Conservation (phyloP, 2,329 filamentous ascomycete genomes). For the Neopestalotiopsis rosae region DNA sequence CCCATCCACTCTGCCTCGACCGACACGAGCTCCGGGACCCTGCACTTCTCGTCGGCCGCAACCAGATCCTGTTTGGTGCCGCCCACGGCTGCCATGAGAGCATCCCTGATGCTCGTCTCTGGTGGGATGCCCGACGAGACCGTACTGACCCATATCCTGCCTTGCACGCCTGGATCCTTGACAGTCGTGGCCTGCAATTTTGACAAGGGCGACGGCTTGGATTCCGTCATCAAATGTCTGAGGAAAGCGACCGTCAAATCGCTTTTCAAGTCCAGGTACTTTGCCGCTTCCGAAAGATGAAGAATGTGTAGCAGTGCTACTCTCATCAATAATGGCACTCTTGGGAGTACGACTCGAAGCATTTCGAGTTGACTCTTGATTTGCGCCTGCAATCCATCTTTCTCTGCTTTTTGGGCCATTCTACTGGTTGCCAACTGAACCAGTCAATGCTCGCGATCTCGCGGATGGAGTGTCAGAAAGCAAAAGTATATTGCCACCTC, state of each 20-base stretch:
- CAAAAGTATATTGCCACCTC: neutral
- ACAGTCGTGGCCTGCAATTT: slow-evolving; percentile 59
- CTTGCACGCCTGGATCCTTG: slow-evolving; percentile 61
- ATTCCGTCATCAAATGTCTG: slow-evolving; percentile 64
- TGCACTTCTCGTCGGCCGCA: slow-evolving; percentile 33
- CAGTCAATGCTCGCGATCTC: neutral
- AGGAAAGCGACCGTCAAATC: slow-evolving; percentile 75
- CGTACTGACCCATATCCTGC: slow-evolving; percentile 80
- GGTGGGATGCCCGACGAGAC: slow-evolving; percentile 67
- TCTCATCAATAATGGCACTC: slow-evolving; percentile 66
- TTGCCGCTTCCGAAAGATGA: slow-evolving; percentile 70
- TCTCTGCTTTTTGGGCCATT: neutral
- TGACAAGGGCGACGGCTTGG: slow-evolving; percentile 56
- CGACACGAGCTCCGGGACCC: slow-evolving; percentile 56
- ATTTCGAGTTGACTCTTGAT: slow-evolving; percentile 6
- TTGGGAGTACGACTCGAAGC: slow-evolving; percentile 37
- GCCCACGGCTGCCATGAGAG: slow-evolving; percentile 63
- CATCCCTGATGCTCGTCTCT: slow-evolving; percentile 60
- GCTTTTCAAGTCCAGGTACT: slow-evolving; percentile 80
- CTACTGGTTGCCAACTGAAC: neutral
- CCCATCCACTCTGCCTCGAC: slow-evolving; percentile 81
- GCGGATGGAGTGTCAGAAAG: neutral
- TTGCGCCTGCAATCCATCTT: neutral
- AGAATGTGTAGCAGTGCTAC: slow-evolving; percentile 69
- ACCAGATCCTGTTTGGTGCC: slow-evolving; percentile 49